Evolutionary conservation across 2,329 filamentous ascomycete genomes (phyloP).

Genomic region (Geosmithia putterillii): DNA sequence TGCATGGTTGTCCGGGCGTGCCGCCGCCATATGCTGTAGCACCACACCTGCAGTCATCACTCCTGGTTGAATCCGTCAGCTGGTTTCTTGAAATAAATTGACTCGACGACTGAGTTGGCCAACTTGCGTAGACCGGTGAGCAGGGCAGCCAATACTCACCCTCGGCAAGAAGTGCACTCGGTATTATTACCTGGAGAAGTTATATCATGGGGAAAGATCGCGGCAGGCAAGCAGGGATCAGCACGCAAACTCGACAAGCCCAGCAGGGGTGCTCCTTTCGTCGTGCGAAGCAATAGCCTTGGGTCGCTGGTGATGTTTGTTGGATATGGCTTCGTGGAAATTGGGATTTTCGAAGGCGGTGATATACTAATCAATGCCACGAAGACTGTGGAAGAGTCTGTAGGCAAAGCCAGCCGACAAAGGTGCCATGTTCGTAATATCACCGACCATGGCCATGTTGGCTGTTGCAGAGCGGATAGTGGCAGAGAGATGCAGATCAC

Average conservation of each 20-base stretch:
- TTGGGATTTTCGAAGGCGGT: too few species aligned
- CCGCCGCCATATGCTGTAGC: not conserved
- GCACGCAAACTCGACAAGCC: not conserved
- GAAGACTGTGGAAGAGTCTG: too few species aligned
- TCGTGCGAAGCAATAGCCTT: too few species aligned
- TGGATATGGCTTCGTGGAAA: too few species aligned
- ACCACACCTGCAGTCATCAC: not conserved
- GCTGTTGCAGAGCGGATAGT: too few species aligned
- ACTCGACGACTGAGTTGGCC: not conserved
- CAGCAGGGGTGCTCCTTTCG: too few species aligned
- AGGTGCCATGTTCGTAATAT: too few species aligned
- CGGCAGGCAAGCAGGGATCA: not conserved
- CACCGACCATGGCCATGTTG: too few species aligned
- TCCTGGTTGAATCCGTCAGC: not conserved
- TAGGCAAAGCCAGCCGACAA: too few species aligned
- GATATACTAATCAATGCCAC: too few species aligned
- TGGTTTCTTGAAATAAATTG: not conserved
- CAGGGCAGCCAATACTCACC: not conserved
- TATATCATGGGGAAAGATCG: not conserved
- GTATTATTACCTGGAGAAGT: not conserved
- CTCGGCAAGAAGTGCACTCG: not conserved
- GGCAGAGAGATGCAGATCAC: not conserved
- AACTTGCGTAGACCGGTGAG: not conserved
- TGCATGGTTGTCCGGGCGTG: not conserved
- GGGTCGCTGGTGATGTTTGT: too few species aligned